A percentile compares a stretch with the other conserved stretches of the same genome.
Conservation (phyloP, 2,329 filamentous ascomycete genomes). For the Colletotrichum sp. region DNA sequence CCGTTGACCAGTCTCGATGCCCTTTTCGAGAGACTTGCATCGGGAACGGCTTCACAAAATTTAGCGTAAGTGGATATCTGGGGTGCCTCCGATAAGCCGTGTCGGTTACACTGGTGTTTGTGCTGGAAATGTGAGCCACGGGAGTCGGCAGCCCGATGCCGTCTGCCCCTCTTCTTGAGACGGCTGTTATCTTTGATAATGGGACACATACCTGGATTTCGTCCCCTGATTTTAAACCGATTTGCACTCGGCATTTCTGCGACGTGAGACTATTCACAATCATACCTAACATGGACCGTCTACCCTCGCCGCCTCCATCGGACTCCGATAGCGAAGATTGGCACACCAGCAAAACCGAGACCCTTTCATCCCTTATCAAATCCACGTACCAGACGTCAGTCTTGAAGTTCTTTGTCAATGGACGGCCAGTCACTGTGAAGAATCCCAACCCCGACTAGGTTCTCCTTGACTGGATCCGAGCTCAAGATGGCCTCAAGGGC, state of each 20-base stretch:
- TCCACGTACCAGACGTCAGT: slow-evolving; percentile 36
- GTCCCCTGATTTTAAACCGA: background rate
- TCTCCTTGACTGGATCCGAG: slow-evolving; percentile 31
- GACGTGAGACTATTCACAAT: background rate
- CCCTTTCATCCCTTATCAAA: background rate
- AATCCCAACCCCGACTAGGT: slow-evolving; percentile 34
- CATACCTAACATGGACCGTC: background rate
- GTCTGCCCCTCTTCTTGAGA: background rate
- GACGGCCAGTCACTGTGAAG: slow-evolving; percentile 24
- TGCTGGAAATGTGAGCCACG: background rate
- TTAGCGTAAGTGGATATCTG: background rate
- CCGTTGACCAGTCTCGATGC: background rate
- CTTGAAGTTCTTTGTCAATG: slow-evolving; percentile 33
- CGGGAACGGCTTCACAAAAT: background rate
- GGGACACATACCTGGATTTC: background rate
- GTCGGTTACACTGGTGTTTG: background rate
- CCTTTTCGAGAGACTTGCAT: background rate
- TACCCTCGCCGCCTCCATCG: background rate
- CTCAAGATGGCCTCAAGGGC: slow-evolving; percentile 23
- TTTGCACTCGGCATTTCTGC: background rate
- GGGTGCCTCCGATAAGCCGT: background rate
- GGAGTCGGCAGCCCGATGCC: background rate
- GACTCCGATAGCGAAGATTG: background rate
- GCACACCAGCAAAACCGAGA: background rate
- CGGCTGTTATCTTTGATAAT: background rate